phyloP scores from a whole-genome alignment of 352 stramenopile genomes.

The Globisporangium cederbergense region DNA sequence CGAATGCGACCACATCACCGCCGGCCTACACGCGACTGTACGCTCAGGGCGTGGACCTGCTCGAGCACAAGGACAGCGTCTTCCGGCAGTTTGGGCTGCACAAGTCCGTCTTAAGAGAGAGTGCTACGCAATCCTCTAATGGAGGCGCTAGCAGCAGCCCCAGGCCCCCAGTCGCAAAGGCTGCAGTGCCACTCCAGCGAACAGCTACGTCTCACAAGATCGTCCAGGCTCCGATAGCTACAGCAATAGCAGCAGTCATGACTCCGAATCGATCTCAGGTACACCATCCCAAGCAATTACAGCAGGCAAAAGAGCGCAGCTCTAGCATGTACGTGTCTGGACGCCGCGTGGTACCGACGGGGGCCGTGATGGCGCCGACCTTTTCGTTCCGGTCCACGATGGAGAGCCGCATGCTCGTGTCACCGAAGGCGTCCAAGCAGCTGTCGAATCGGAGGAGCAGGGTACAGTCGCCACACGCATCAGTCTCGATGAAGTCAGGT shows the following conservation, averaged over 20 bases:
- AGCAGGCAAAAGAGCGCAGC: neutral
- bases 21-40: constrained; percentile 54
- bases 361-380: constrained; percentile 18
- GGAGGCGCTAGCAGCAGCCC: neutral
- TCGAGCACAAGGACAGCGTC: constrained; percentile 55
- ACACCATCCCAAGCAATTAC: neutral
- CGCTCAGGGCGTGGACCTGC: constrained; percentile 45
- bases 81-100: constrained; percentile 55
- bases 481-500: neutral
- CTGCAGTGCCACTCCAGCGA: neutral
- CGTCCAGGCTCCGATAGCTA: neutral
- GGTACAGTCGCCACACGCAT: neutral
- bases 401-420: constrained; percentile 32
- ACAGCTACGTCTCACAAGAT: constrained; percentile 9
- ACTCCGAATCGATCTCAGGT: neutral
- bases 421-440: constrained; percentile 17
- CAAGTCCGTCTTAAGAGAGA: constrained; percentile 11
- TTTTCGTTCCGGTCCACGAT: constrained; percentile 42
- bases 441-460: neutral
- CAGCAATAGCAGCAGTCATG: neutral
- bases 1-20: neutral
- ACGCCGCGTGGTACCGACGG: constrained; percentile 13
- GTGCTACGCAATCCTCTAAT: neutral
- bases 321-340: constrained; percentile 25
- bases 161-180: neutral